Evolutionary conservation across 352 stramenopile species (phyloP).

Genomic region (Hyaloperonospora arabidopsidis): DNA sequence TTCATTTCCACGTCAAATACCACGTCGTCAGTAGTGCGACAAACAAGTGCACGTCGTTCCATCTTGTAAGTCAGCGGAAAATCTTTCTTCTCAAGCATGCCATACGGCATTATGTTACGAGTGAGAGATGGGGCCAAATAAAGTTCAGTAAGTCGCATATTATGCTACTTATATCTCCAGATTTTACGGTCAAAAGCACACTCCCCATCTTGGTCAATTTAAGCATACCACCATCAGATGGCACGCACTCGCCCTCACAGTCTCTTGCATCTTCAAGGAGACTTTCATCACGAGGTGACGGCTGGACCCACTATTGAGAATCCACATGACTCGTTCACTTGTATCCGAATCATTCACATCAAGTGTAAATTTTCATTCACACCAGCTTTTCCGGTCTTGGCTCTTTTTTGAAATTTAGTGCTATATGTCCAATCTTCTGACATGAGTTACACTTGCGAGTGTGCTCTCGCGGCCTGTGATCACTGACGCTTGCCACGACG

Average conservation of each 20-base stretch:
- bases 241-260: background rate
- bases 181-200: background rate
- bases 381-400: too few relatives aligned
- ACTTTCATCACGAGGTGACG: conserved; percentile 4
- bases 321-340: background rate
- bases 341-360: background rate
- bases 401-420: too few relatives aligned
- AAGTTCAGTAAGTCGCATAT: background rate
- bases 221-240: background rate
- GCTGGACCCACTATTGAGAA: conserved; percentile 8
- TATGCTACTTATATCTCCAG: background rate
- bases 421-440: too few relatives aligned
- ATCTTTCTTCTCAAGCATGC: background rate
- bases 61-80: background rate
- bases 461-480: too few relatives aligned
- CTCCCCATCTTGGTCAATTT: background rate
- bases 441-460: too few relatives aligned
- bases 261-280: background rate
- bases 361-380: too few relatives aligned
- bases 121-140: background rate
- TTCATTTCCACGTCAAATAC: background rate
- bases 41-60: background rate
- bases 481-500: too few relatives aligned
- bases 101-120: background rate
- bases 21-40: background rate